A percentile compares a stretch with the other conserved stretches of the same genome.
Conservation (phyloP, 257 asterid genomes). For the Capsicum baccatum region DNA sequence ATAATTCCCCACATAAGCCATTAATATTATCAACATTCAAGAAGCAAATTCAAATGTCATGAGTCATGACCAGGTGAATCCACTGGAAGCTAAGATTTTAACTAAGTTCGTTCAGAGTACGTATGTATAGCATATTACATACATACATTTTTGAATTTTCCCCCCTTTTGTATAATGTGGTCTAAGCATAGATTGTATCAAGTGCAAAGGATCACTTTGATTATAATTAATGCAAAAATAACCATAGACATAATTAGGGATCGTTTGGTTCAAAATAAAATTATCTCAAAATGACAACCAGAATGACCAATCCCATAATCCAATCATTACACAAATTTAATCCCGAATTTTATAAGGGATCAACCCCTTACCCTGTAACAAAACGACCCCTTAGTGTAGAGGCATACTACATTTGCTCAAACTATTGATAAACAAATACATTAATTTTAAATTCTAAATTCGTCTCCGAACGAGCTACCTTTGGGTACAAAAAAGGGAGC, state of each 20-base stretch:
- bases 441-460: background rate
- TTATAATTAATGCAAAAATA: background rate
- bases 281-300: too few species aligned
- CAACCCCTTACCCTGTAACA: background rate
- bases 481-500: background rate
- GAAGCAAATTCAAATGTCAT: background rate
- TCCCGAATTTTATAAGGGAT: background rate
- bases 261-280: background rate
- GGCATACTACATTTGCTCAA: background rate
- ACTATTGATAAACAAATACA: background rate
- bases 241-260: background rate
- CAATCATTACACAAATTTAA: background rate
- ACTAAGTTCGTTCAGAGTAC: background rate
- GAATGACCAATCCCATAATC: too few species aligned
- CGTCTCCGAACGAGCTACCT: rapidly evolving
- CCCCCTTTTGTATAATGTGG: background rate
- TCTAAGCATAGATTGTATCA: background rate
- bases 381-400: background rate
- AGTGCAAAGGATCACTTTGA: background rate
- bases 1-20: background rate
- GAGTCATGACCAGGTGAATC: background rate
- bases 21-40: background rate
- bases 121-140: background rate
- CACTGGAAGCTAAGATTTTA: background rate
- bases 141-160: background rate